These are phyloP conservation scores for Turritis glabra DNA, from an alignment of 345 rosid species.

Conservation along the genomic window DNA sequence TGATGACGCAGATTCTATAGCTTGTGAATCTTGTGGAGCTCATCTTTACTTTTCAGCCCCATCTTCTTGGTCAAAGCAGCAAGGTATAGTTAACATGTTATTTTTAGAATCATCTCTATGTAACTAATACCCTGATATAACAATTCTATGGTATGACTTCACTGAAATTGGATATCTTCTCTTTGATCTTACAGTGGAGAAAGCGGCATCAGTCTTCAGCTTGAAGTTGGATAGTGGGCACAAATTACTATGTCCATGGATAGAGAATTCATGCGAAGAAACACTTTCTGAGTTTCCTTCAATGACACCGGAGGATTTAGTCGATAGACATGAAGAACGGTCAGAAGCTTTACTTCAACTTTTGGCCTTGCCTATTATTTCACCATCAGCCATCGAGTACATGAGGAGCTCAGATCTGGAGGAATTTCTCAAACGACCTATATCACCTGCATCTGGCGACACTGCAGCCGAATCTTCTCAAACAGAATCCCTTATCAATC, in stretches of 20 bases:
- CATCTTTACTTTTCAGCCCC: slow-evolving; percentile 81
- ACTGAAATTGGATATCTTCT: slow-evolving; percentile 29
- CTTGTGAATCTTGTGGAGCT: slow-evolving; percentile 92
- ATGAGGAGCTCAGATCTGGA: slow-evolving; percentile 72
- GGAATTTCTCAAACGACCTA: slow-evolving; percentile 62
- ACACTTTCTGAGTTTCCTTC: slow-evolving; percentile 88
- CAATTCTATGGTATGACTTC: not conserved
- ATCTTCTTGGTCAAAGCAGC: slow-evolving; percentile 79
- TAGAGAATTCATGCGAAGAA: slow-evolving; percentile 77
- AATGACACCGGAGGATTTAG: slow-evolving; percentile 60
- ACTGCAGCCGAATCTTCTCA: slow-evolving; percentile 35
- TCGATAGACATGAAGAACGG: slow-evolving; percentile 62
- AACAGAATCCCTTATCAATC: slow-evolving; percentile 43
- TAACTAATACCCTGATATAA: not conserved
- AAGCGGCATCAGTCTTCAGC: slow-evolving; percentile 85
- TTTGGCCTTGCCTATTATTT: slow-evolving; percentile 67
- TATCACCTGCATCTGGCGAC: slow-evolving; percentile 40
- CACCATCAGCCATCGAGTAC: slow-evolving; percentile 65
- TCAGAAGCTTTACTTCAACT: slow-evolving; percentile 58
- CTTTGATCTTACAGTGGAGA: slow-evolving; percentile 63
- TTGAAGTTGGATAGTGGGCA: slow-evolving; percentile 88
- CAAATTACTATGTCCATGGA: slow-evolving; percentile 83
- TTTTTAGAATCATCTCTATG: slow-evolving; percentile 1
- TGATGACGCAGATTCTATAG: slow-evolving; percentile 69
- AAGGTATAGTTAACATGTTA: slow-evolving; percentile 53